Base-by-base conservation (phyloP, 805 yeast species). In the Pichia paraexigua region DNA sequence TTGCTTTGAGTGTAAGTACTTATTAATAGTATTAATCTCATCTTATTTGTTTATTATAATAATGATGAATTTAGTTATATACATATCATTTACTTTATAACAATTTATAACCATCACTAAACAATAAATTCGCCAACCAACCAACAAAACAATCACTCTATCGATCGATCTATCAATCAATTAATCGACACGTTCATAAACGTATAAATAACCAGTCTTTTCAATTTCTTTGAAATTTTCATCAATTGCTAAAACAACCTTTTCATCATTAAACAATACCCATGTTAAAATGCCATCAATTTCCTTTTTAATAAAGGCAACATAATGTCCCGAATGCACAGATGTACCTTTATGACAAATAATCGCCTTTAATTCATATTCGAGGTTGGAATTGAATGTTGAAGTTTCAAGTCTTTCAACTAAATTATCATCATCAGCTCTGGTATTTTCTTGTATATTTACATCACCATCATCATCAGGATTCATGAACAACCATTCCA, bases 311-410 rank as follows among this genome's bases (percentile, higher is more conserved):
- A 87, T 71, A 60, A 85, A 90, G 1, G 83, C 87, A 41, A 91
- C 97, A 65, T 90, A 90, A 65, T 90, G 97, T 0, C 97, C 97
- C 0, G 96, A 87, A 58, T 91, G 96, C 1, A 88, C 85, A 13
- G 95, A 85, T 2, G 81, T 74, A 9, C 97, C 97, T 65, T 90
- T 91, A 66, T 90, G 97, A 63, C 96, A 89, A 17, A 91, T 73
- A 6, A 87, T 83, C 0, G 85, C 85, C 43, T 75, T 72, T 46
- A 91, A 66, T 5, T 59, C 55, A 61, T 83, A 89, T 6, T 41
- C 45, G 7, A 41, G 32, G 41, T 25, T 44, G 3, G 15, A 11
- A 18, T 32, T 28, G 6, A 7, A 13, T 8, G 24, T 32, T 5
- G 7, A 17, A 5, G 25, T 25, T 24, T 55, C 54, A 13, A 62